Evolutionary conservation across 768 basidiomycete species (phyloP).

Genomic region (Tubosaeta sp.): DNA sequence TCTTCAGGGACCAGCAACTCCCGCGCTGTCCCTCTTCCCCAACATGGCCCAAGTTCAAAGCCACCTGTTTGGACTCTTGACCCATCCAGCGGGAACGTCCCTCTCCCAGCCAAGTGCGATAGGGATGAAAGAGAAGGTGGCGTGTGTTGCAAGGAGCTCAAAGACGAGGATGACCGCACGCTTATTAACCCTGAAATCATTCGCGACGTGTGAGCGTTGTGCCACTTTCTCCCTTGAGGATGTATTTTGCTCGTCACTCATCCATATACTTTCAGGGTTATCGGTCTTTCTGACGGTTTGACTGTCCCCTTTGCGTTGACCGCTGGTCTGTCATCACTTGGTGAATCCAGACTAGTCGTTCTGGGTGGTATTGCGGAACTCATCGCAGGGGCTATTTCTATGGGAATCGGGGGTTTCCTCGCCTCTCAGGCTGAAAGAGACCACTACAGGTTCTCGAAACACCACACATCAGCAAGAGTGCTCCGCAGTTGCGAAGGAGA

Average conservation of each 20-base stretch:
- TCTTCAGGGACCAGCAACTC: constrained; percentile 12
- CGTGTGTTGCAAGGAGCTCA: constrained; percentile 87
- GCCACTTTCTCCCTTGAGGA: neutral
- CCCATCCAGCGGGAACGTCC: constrained; percentile 37
- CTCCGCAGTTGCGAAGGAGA: constrained; percentile 86
- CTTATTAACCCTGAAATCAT: constrained; percentile 85
- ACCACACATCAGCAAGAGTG: constrained; percentile 78
- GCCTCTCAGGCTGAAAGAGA: constrained; percentile 96
- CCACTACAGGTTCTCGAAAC: constrained; percentile 79
- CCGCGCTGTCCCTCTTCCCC: constrained; percentile 20
- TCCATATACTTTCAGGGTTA: constrained; percentile 48
- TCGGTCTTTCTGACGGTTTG: constrained; percentile 86
- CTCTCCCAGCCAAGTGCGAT: constrained; percentile 57
- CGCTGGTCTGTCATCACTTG: constrained; percentile 85
- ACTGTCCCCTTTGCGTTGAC: constrained; percentile 91
- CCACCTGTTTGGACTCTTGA: constrained; percentile 68
- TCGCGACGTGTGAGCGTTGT: constrained; percentile 67
- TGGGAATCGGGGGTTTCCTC: constrained; percentile 98
- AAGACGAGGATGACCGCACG: constrained; percentile 70
- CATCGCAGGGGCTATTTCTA: constrained; percentile 93
- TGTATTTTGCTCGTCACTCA: neutral
- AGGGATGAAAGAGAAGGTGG: constrained; percentile 51
- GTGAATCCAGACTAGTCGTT: constrained; percentile 87
- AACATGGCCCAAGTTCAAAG: constrained; percentile 19
- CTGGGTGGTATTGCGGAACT: constrained; percentile 94